Percentiles rank a stretch among this genome's conserved stretches.
Conservation (phyloP, 768 basidiomycete genomes). For the Serendipita sp. region DNA sequence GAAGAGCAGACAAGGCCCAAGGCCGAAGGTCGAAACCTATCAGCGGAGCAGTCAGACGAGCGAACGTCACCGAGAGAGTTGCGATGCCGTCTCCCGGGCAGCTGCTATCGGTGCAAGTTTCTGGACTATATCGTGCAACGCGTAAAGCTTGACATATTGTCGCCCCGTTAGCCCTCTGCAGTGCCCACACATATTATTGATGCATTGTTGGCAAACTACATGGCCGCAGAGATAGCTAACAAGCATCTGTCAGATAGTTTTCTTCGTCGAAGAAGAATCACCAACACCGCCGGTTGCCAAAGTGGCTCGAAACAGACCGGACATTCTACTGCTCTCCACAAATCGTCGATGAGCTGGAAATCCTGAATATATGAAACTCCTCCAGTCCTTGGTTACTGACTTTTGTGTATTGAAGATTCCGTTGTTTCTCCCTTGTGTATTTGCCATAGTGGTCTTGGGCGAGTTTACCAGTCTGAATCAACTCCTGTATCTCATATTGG, state of each 20-base stretch:
- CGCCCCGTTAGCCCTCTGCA: not conserved
- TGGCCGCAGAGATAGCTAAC: not conserved
- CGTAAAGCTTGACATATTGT: not conserved
- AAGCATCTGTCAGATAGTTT: not conserved
- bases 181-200: not conserved
- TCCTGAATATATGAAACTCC: no score
- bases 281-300: not conserved
- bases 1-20: not conserved
- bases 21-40: no score
- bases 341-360: not conserved
- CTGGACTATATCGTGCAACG: not conserved
- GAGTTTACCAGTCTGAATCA: not conserved
- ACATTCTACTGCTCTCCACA: not conserved
- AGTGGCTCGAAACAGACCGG: slow-evolving; percentile 3
- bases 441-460: no score
- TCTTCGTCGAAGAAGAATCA: not conserved
- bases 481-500: not conserved
- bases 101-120: not conserved
- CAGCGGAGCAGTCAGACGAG: not conserved
- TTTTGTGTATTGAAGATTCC: no score
- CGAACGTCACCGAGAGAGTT: not conserved
- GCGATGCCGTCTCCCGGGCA: not conserved
- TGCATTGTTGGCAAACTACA: not conserved
- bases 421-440: no score
- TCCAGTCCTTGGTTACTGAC: no score